phyloP scores from a whole-genome alignment of 768 basidiomycete species.

The Fomitopsis serialis region DNA sequence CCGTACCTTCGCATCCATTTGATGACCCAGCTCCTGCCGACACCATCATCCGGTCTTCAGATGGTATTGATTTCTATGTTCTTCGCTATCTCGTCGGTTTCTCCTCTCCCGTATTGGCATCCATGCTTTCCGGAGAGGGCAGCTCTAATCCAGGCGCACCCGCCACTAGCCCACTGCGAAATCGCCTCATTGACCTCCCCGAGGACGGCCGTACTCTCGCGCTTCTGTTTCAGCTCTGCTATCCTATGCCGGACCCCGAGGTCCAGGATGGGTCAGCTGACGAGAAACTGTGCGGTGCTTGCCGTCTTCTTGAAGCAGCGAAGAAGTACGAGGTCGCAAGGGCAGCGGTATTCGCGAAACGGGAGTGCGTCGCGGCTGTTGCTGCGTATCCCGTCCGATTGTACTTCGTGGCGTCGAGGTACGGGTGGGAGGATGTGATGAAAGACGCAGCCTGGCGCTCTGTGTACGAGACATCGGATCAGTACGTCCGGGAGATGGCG shows the following conservation, averaged over 20 bases:
- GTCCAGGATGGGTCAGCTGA: too few species aligned
- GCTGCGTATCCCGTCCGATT: neutral
- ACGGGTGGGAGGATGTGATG: neutral
- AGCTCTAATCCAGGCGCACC: too few species aligned
- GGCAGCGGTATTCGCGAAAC: neutral
- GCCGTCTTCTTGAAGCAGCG: neutral
- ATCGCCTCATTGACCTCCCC: neutral
- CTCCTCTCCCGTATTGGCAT: conserved; percentile 23
- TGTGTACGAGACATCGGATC: neutral
- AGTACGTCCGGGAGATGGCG: neutral
- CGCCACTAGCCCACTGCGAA: too few species aligned
- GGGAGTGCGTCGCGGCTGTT: neutral
- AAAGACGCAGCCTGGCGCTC: neutral
- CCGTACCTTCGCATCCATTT: neutral
- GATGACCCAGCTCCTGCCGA: conserved; percentile 9
- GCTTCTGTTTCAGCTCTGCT: neutral
- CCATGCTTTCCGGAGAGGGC: neutral
- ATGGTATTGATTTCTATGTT: conserved; percentile 19
- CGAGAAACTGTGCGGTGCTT: too few species aligned
- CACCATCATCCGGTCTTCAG: conserved; percentile 23
- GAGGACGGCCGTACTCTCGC: neutral
- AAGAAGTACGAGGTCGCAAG: neutral
- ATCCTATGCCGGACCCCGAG: neutral
- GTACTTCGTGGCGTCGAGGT: neutral
- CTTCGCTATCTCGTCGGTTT: conserved; percentile 20